Percentiles rank a stretch among this genome's conserved stretches.
Conservation (phyloP, 2,329 filamentous ascomycete genomes). For the Arthrinium puccinioides region DNA sequence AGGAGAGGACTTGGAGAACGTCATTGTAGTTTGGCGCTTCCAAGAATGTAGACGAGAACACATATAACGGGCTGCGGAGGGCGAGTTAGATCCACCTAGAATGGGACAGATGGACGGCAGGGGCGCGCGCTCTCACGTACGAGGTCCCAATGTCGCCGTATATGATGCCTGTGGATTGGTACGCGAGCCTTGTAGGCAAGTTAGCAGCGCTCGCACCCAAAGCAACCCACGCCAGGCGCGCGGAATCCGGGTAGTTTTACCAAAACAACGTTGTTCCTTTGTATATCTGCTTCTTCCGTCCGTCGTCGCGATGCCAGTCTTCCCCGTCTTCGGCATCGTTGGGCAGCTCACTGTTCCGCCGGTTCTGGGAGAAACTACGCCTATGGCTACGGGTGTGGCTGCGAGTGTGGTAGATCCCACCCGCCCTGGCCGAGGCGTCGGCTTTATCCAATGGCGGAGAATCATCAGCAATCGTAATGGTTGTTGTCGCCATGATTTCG, state of each 20-base stretch:
- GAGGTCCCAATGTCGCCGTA: constrained; percentile 60
- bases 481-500: constrained; percentile 13
- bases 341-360: constrained; percentile 11
- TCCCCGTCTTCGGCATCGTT: constrained; percentile 23
- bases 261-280: constrained; percentile 27
- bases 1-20: constrained; percentile 56
- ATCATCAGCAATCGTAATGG: constrained; percentile 22
- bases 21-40: constrained; percentile 47
- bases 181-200: constrained; percentile 42
- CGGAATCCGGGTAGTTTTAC: constrained; percentile 14
- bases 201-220: no score
- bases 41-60: constrained; percentile 61
- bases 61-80: constrained; percentile 55
- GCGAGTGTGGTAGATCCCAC: constrained; percentile 26
- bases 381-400: constrained; percentile 7
- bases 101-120: background rate
- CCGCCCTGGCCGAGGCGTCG: constrained; percentile 9
- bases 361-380: background rate
- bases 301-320: constrained; percentile 23
- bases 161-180: constrained; percentile 59
- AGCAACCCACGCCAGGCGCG: no score
- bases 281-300: constrained; percentile 28
- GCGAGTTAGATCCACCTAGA: background rate
- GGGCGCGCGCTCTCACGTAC: constrained; percentile 7
- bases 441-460: constrained; percentile 14